Base-by-base conservation (phyloP, 176 grass and related monocot species). In the Oryza longistaminata region DNA sequence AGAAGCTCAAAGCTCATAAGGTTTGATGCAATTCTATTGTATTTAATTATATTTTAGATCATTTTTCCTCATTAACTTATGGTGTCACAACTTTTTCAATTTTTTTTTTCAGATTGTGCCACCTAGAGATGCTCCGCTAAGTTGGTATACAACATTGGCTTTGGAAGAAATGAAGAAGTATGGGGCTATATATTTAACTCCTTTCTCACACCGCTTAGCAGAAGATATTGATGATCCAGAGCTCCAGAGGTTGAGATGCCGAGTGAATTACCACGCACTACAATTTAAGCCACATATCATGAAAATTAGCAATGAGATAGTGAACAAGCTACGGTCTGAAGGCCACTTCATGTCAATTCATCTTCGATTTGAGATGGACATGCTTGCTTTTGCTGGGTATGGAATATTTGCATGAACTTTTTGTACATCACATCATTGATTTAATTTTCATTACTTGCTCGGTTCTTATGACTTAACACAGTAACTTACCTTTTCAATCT, bases 371-470 rank as follows among this genome's bases (percentile, higher is more conserved):
- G 95, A 98, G 91, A 93, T 98, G 95, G 95, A 98, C 84, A 98
- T 95, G 95, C 95, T 98, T 85, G 89, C 95, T 79, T 98, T 98
- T 95, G 93, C 95, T 82, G 95, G 95, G 95, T 98, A 95, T 70
- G 34, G 33, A 40, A 40, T 52, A 52, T 84, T 88, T 27, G n/a
- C 55, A 39, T 76, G 53, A 26, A 67, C 9, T 69, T 44, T 31
- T 17, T 70, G 26, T 81, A 26, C 68, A 37, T 33, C 34, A 9
- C 26, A 15, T 40, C 25, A 45, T 31, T 70, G 33, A 50, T 78
- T 60, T 66, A 67, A 42, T 48, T 75, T 4, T 12, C 46, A 9
- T 53, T 33, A 33, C 55, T 61, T 76, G 19, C 17, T 71, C 45
- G n/a, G 11, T 22, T n/a, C 11, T 72, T 72, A 45, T 2, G 13